Conservation (phyloP, 805 yeast species). For the Schwanniomyces polymorphus region DNA sequence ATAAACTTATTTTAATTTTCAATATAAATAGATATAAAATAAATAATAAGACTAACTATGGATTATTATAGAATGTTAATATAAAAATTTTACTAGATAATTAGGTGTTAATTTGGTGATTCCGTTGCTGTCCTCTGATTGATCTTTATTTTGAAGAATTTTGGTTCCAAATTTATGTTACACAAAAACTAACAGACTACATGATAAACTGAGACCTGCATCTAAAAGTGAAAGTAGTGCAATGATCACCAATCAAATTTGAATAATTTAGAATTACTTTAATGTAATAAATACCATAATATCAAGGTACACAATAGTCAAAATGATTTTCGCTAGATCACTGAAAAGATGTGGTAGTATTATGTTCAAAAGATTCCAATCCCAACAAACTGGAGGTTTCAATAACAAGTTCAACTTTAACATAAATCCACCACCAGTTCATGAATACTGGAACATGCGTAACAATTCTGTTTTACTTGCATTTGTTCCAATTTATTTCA, state of each 20-base stretch:
- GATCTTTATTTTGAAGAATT: too few species aligned
- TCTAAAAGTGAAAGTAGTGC: conserved; percentile 2
- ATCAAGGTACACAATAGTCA: background rate
- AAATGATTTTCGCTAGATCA: conserved; percentile 27
- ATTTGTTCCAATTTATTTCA: conserved; percentile 36
- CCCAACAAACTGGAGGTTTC: conserved; percentile 24
- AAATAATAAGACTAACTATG: too few species aligned
- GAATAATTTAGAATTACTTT: conserved; percentile 2
- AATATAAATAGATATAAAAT: too few species aligned
- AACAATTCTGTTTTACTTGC: conserved; percentile 37
- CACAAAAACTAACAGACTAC: too few species aligned
- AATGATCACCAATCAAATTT: conserved; percentile 5
- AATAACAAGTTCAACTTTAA: conserved; percentile 43
- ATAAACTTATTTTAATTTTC: too few species aligned
- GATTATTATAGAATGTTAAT: too few species aligned
- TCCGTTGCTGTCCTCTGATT: too few species aligned
- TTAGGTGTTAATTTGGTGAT: too few species aligned
- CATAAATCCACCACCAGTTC: conserved; percentile 45
- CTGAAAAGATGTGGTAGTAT: conserved; percentile 11
- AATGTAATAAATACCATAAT: background rate
- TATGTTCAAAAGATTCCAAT: conserved; percentile 29
- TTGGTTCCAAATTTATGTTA: too few species aligned
- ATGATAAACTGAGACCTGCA: conserved; percentile 1
- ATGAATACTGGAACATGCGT: conserved; percentile 43
- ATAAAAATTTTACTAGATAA: too few species aligned